Conservation (phyloP, 768 basidiomycete species). For the Sarcodon sp. region DNA sequence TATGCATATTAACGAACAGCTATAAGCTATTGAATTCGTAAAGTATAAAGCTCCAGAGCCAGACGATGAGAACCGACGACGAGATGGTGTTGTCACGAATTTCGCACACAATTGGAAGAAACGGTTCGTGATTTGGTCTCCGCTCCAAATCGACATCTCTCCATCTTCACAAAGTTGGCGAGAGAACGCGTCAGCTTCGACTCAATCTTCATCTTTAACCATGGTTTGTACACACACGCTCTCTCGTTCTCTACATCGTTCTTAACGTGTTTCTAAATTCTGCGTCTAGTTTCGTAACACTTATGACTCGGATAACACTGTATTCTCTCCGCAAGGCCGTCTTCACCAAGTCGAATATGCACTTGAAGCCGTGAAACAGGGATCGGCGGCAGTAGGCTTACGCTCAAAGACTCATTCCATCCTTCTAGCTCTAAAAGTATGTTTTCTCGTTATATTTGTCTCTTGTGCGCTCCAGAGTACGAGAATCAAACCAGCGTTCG, state of each 20-base stretch:
- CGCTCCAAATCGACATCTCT: no score
- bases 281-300: slow-evolving; percentile 77
- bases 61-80: no score
- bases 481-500: slow-evolving; percentile 51
- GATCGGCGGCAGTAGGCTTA: slow-evolving; percentile 95
- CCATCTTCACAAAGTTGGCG: not conserved
- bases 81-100: no score
- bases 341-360: slow-evolving; percentile 98
- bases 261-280: not conserved
- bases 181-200: not conserved
- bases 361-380: slow-evolving; percentile 98
- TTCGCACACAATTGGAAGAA: no score
- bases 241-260: not conserved
- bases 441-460: slow-evolving; percentile 8
- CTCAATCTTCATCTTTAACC: no score
- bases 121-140: no score
- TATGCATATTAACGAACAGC: slow-evolving; percentile 42
- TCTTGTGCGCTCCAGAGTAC: not conserved
- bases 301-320: slow-evolving; percentile 98
- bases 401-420: slow-evolving; percentile 93
- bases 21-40: not conserved
- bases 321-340: slow-evolving; percentile 92
- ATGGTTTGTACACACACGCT: no score
- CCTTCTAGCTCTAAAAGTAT: slow-evolving; percentile 83
- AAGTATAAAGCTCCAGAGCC: no score